Percentiles rank a stretch among this genome's conserved stretches.
Evolutionary conservation across 2,329 filamentous ascomycete genomes (phyloP).

Genomic region (Aspergillus sp.): DNA sequence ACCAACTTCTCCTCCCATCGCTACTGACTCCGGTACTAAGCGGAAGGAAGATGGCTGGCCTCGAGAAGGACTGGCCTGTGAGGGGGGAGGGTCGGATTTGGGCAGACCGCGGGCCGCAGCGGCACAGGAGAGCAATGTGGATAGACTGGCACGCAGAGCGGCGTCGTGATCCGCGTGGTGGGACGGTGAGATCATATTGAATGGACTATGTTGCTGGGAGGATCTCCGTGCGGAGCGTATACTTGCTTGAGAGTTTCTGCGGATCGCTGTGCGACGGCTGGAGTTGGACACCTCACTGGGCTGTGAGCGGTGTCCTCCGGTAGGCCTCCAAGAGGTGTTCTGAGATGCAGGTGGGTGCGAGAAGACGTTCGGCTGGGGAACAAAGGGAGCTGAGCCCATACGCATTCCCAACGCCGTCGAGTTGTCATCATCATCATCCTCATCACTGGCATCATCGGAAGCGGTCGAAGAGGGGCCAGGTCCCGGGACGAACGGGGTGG

Average conservation of each 20-base stretch:
- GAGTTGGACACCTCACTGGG: conserved; percentile 47
- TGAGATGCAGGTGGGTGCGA: conserved; percentile 71
- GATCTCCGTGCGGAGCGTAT: conserved; percentile 37
- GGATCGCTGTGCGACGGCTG: conserved; percentile 36
- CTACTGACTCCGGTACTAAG: conserved; percentile 62
- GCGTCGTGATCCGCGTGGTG: conserved; percentile 90
- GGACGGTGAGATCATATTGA: conserved; percentile 71
- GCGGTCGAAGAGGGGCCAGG: conserved; percentile 27
- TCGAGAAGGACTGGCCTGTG: conserved; percentile 27
- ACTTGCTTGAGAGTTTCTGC: conserved; percentile 43
- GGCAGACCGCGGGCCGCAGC: conserved; percentile 81
- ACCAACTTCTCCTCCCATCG: conserved; percentile 48
- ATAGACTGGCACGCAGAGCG: conserved; percentile 87
- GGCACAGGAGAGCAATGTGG: conserved; percentile 90
- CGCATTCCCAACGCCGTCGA: conserved; percentile 75
- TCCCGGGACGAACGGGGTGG: conserved; percentile 26
- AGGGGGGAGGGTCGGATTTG: conserved; percentile 54
- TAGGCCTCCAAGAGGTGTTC: conserved; percentile 39
- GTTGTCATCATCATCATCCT: conserved; percentile 79
- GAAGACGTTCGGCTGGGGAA: conserved; percentile 89
- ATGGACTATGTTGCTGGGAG: conserved; percentile 55
- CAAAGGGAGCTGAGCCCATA: conserved; percentile 62
- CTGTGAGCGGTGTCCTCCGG: conserved; percentile 55
- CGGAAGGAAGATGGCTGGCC: conserved; percentile 57
- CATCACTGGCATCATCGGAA: conserved; percentile 47